phyloP scores from a whole-genome alignment of 768 basidiomycete genomes.

The Boletus tomentosulus region DNA sequence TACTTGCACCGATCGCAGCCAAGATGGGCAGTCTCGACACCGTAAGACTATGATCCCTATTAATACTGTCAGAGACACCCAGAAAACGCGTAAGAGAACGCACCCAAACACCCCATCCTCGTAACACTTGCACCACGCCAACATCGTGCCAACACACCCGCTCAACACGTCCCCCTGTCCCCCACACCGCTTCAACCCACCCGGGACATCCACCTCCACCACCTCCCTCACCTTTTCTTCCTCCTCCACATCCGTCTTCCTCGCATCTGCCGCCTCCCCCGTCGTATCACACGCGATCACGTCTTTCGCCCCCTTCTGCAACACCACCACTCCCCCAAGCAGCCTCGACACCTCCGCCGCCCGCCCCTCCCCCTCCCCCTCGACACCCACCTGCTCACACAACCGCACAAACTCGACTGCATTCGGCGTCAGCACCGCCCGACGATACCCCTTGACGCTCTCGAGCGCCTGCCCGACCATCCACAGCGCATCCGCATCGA shows the following conservation, averaged over 20 bases:
- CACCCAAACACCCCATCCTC: constrained; percentile 82
- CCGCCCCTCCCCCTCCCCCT: constrained; percentile 45
- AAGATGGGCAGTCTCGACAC: constrained; percentile 72
- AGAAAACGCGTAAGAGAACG: constrained; percentile 14
- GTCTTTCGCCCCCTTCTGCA: constrained; percentile 85
- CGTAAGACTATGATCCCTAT: constrained; percentile 51
- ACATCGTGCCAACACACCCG: constrained; percentile 80
- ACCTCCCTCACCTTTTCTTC: constrained; percentile 54
- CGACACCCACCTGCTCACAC: constrained; percentile 67
- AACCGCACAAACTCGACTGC: constrained; percentile 88
- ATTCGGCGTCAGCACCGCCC: constrained; percentile 91
- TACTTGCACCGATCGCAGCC: too few relatives aligned
- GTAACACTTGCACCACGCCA: constrained; percentile 95
- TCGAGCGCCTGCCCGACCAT: constrained; percentile 72
- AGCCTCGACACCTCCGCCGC: constrained; percentile 68
- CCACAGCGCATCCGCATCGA: constrained; percentile 92
- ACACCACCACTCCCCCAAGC: constrained; percentile 83
- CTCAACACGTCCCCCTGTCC: constrained; percentile 95
- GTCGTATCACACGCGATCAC: constrained; percentile 77
- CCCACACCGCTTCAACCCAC: constrained; percentile 89
- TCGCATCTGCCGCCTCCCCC: constrained; percentile 44
- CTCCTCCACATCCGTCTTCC: constrained; percentile 27
- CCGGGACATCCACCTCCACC: constrained; percentile 62
- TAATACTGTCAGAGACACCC: constrained; percentile 2
- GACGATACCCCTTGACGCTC: constrained; percentile 78